Evolutionary conservation across 805 yeast genomes (phyloP), one percentile per base, ranked within the genome.

Genomic region (Pichia exigua): DNA sequence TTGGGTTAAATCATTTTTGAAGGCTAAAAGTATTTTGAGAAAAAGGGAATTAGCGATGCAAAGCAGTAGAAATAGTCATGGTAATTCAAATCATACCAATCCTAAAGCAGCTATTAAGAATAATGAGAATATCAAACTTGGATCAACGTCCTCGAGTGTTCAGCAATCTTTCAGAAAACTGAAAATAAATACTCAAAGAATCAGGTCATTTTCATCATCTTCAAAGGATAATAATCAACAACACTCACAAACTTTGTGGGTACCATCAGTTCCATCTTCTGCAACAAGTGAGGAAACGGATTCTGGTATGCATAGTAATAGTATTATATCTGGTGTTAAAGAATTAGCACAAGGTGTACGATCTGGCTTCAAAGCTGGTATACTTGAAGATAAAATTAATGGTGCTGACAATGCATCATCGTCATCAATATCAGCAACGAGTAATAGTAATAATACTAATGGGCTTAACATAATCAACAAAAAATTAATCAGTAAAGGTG

Each of bases 1-100:
- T 3, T 85, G 92, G 92, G 82, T 85, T 15, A 85, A 83, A 46
- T 77, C 89, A 47, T 72, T 85, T 52, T 68, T 85, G 56, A 77
- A 77, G 56, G 87, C 89, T 2, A 82, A 84, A 57, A 81, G 82
- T 46, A 60, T 82, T 59, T 67, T 78, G 45, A 61, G 62, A 43
- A 60, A 74, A 10, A 63, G 61, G 67, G 50, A 60, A 55, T 32
- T 38, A 53, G 53, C 38, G 26, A 21, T 12, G 9, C 54, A 52
- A 28, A 41, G 38, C 8, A 21, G 17, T 18, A 27, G 15, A 38
- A 24, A 4, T 10, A 13, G 24, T 6, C 17, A 38, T 8, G 27
- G 24, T 21, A 44, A 8, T 28, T 15, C 38, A 13, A 13, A 10
- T 32, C 17, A 4, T 13, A 15, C 12, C 2, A 32, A 32, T 32